Conservation (phyloP, 2,329 filamentous ascomycete genomes). For the Aspergillus fructus region DNA sequence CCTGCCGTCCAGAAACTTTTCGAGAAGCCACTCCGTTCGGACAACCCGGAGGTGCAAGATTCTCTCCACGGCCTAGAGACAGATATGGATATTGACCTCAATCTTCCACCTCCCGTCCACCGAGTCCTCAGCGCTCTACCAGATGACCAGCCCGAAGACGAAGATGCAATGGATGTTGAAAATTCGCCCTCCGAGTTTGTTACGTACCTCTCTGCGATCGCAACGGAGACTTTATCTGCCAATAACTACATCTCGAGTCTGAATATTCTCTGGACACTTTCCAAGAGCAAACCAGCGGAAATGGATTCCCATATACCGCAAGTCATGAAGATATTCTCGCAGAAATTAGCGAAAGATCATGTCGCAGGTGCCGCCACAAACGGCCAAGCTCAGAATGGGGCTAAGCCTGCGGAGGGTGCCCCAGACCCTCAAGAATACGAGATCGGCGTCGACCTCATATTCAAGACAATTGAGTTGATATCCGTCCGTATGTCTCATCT, state of each 20-base stretch:
- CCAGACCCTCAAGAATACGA: conserved; percentile 76
- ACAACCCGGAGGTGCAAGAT: conserved; percentile 90
- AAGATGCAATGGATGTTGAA: conserved; percentile 75
- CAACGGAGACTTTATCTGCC: conserved; percentile 80
- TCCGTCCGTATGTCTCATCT: conserved; percentile 89
- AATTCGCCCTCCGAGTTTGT: conserved; percentile 82
- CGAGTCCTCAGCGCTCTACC: conserved; percentile 87
- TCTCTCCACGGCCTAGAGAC: conserved; percentile 76
- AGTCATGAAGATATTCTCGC: conserved; percentile 90
- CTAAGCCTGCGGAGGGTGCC: conserved; percentile 40
- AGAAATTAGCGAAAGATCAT: conserved; percentile 90
- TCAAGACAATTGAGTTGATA: conserved; percentile 92
- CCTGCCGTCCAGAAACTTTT: conserved; percentile 79
- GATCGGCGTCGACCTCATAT: conserved; percentile 84
- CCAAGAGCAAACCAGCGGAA: conserved; percentile 77
- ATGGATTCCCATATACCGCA: conserved; percentile 86
- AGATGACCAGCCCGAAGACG: conserved; percentile 75
- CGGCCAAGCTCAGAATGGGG: conserved; percentile 35
- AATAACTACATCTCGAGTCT: conserved; percentile 83
- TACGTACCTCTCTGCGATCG: conserved; percentile 77
- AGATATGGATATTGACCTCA: conserved; percentile 66
- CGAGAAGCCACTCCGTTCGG: conserved; percentile 83
- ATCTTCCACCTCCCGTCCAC: conserved; percentile 72
- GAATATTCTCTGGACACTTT: conserved; percentile 90
- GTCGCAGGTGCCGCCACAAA: conserved; percentile 68